phyloP scores from a whole-genome alignment of 257 asterid genomes.

The Gynochthodes officinalis region DNA sequence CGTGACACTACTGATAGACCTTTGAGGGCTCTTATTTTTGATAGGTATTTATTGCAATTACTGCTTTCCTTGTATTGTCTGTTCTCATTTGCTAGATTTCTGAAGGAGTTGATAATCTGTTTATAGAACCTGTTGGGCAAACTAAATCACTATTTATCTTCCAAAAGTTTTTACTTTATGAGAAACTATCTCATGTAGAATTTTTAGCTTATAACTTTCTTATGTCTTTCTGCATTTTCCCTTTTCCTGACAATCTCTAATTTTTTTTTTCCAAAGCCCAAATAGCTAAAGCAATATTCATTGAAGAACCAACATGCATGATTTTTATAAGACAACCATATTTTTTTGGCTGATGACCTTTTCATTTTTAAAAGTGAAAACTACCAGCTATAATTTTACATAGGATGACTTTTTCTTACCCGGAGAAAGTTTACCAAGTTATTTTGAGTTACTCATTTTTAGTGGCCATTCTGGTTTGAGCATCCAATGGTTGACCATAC shows the following conservation, averaged over 20 bases:
- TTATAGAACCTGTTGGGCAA: neutral
- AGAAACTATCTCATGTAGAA: neutral
- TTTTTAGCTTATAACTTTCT: neutral
- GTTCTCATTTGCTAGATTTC: neutral
- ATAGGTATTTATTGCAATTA: conserved; percentile 80
- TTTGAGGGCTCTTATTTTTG: conserved; percentile 96
- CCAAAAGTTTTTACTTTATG: neutral
- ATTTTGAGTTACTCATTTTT: neutral
- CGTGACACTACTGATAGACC: conserved; percentile 68
- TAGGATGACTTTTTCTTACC: neutral
- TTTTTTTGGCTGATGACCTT: neutral
- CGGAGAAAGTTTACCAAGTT: neutral
- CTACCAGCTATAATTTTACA: neutral
- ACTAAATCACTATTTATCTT: neutral
- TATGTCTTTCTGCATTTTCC: neutral
- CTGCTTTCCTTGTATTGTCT: conserved; percentile 36
- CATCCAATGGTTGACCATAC: neutral
- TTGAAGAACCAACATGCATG: neutral
- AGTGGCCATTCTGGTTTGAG: neutral
- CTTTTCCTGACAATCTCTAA: neutral
- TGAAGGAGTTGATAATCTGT: neutral
- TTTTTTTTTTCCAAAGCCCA: neutral
- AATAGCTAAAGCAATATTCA: neutral
- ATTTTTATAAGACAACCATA: neutral
- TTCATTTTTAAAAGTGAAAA: neutral